Base-by-base conservation (phyloP, 1,139 yeast species). In the Hemisphaericaspora xylanilytica region DNA sequence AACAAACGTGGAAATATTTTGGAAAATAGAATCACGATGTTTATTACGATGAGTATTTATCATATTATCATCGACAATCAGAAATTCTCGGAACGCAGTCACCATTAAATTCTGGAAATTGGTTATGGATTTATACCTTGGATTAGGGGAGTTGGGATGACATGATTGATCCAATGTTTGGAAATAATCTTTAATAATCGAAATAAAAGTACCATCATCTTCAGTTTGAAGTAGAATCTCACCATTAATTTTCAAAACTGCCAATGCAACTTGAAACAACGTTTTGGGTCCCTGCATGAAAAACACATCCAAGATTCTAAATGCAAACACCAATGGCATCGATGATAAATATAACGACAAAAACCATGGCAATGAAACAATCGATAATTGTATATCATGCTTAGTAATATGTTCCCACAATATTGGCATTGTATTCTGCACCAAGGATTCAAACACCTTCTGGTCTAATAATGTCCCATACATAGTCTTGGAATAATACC, bases 401-500 rank as follows among this genome's bases (percentile, higher is more conserved):
- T 74, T 75, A 7, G 71, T 70, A 37, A 94, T 80, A 60, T 92
- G 97, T 4, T 78, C 86, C 85, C 95, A 86, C 37, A 94, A 61
- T 30, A 86, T 58, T 0, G 98, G 98, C 85, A 94, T 80, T 1
- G 94, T 88, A 43, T 84, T 85, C 55, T 85, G 88, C 0, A 92
- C 96, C 43, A 94, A 71, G 1, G 89, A 79, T 59, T 94, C 98
- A 58, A 92, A 86, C 1, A 94, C 98, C 50, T 81, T 79, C 62
- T 94, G 99, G 57, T 94, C 99, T 29, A 94, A 67, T 28, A 94
- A 67, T 0, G 97, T 92, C 17, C 99, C 99, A 54, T 90, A 92
- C 99, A 94, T 94, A 2, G 97, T 92, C 53, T 84, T 88, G 3
- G 97, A 90, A 57, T 94, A 94, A 59, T 94, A 94, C 0, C 98